Conservation (phyloP, 495 filamentous ascomycete genomes). For the Aspergillus saccharolyticus region DNA sequence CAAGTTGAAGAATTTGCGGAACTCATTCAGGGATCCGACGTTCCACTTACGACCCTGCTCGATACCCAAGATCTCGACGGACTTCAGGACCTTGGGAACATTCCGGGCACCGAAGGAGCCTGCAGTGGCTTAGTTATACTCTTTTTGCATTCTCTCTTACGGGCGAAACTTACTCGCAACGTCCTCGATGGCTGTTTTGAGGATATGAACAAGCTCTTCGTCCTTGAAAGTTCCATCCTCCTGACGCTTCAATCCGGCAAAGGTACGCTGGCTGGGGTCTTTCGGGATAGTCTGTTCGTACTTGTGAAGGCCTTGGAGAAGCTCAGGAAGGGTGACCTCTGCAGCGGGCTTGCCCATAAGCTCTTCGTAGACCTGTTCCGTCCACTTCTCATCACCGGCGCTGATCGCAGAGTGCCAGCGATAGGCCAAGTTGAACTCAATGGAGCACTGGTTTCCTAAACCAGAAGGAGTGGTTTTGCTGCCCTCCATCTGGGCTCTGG, state of each 20-base stretch:
- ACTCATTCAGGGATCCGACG: constrained; percentile 57
- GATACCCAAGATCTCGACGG: constrained; percentile 58
- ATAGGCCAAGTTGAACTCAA: constrained; percentile 70
- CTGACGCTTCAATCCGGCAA: constrained; percentile 51
- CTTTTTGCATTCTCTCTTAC: no score
- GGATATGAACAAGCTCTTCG: constrained; percentile 56
- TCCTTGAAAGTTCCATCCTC: constrained; percentile 56
- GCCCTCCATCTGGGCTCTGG: constrained; percentile 42
- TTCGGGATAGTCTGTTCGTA: constrained; percentile 46
- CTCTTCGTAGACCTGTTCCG: constrained; percentile 50
- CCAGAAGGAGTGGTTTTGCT: constrained; percentile 59
- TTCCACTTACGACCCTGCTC: constrained; percentile 57
- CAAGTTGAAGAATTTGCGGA: constrained; percentile 56
- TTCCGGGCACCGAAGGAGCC: constrained; percentile 55
- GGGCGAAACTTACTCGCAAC: constrained; percentile 28
- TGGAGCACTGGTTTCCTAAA: constrained; percentile 63
- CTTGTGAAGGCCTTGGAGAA: constrained; percentile 48
- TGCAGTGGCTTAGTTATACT: background rate
- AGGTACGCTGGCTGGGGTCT: constrained; percentile 53
- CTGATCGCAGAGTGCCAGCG: constrained; percentile 66
- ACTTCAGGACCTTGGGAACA: constrained; percentile 52
- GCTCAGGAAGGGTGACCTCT: constrained; percentile 47
- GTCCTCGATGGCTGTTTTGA: constrained; percentile 56
- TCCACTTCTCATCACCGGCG: constrained; percentile 61
- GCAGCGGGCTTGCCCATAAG: constrained; percentile 52